phyloP scores from a whole-genome alignment of 306 rosid genomes.

The Cicer cuneatum region DNA sequence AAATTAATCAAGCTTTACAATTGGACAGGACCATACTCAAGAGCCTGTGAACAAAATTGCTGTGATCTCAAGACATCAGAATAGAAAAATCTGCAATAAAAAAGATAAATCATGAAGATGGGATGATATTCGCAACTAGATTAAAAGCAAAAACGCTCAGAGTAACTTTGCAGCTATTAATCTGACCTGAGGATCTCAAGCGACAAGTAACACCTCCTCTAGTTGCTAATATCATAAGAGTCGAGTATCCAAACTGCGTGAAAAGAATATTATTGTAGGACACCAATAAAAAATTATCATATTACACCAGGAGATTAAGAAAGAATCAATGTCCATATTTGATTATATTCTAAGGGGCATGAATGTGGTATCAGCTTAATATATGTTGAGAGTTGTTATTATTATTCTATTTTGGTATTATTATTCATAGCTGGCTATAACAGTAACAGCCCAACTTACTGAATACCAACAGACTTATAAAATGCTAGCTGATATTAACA shows the following conservation, averaged over 20 bases:
- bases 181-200: conserved; percentile 12
- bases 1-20: neutral
- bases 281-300: neutral
- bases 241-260: neutral
- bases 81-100: conserved; percentile 16
- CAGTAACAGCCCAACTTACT: neutral
- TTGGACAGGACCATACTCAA: conserved; percentile 1
- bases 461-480: neutral
- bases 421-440: neutral
- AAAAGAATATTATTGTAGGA: neutral
- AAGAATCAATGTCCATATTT: neutral
- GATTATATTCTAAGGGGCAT: no score
- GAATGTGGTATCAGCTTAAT: no score
- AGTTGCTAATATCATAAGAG: neutral
- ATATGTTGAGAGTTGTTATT: no score
- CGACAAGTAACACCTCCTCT: conserved; percentile 49
- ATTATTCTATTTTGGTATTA: no score
- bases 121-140: neutral
- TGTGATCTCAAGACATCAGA: conserved; percentile 22
- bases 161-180: neutral
- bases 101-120: neutral
- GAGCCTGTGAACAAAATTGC: conserved; percentile 9
- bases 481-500: neutral
- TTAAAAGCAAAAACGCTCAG: neutral
- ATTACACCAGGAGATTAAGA: neutral